phyloP scores from a whole-genome alignment of 108 stramenopile genomes.

The Nannochloropsis oceanica region DNA sequence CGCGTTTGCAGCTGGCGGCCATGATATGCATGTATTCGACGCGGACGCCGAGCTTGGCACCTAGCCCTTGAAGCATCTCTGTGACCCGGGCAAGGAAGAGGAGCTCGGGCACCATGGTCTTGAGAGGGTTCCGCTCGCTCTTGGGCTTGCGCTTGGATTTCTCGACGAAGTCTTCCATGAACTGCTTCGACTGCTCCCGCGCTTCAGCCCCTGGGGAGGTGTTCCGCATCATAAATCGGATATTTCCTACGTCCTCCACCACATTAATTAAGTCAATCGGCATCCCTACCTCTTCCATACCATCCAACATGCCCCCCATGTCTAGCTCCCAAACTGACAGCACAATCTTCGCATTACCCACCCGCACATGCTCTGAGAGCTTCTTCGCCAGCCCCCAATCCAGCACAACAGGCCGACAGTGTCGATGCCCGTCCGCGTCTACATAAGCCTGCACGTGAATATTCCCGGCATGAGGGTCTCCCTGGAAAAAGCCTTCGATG shows the following conservation, averaged over 20 bases:
- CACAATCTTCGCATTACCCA: conserved; percentile 3
- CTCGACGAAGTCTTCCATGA: background rate
- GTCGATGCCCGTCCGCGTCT: background rate
- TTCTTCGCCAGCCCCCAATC: conserved; percentile 32
- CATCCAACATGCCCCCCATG: conserved; percentile 22
- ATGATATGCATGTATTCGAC: conserved; percentile 25
- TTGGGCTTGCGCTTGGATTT: background rate
- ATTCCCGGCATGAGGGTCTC: conserved; percentile 25
- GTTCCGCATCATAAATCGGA: conserved; percentile 10
- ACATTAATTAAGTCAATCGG: background rate
- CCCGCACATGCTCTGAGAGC: conserved; percentile 2
- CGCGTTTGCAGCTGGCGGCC: conserved; percentile 15
- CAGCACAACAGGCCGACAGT: conserved; percentile 10
- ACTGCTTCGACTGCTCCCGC: background rate
- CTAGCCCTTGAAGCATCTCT: conserved; percentile 20
- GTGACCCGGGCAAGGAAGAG: conserved; percentile 25
- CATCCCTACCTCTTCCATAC: conserved; percentile 22
- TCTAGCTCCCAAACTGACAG: conserved; percentile 16
- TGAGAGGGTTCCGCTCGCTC: background rate
- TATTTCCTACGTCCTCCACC: conserved; percentile 17
- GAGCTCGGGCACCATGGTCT: conserved; percentile 1
- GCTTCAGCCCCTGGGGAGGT: background rate
- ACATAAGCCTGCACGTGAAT: conserved; percentile 5
- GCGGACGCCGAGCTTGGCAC: conserved; percentile 12
- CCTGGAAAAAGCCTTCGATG: conserved; percentile 22